These are phyloP conservation scores for Verticillium nubilum DNA, from an alignment of 2,329 filamentous ascomycete genomes.

Conservation along the genomic window DNA sequence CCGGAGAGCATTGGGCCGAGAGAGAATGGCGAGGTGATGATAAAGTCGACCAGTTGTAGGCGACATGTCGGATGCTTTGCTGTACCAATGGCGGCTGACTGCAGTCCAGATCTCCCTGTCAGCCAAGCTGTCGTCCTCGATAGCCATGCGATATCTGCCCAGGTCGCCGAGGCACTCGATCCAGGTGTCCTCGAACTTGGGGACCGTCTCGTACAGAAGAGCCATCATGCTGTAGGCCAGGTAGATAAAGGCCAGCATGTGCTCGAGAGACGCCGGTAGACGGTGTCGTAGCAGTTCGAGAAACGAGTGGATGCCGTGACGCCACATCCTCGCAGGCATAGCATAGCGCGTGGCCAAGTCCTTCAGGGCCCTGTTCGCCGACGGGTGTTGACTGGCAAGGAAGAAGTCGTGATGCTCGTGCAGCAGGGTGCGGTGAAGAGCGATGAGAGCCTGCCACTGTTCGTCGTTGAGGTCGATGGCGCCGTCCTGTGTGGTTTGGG, in stretches of 20 bases:
- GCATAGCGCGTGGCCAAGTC: slow-evolving; percentile 73
- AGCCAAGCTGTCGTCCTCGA: slow-evolving; percentile 73
- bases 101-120: slow-evolving; percentile 78
- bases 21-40: slow-evolving; percentile 80
- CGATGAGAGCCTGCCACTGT: slow-evolving; percentile 81
- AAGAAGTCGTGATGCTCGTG: slow-evolving; percentile 87
- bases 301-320: slow-evolving; percentile 83
- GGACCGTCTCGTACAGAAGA: slow-evolving; percentile 77
- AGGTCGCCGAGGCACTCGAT: slow-evolving; percentile 89
- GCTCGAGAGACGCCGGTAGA: slow-evolving; percentile 71
- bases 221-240: slow-evolving; percentile 88
- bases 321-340: slow-evolving; percentile 94
- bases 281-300: slow-evolving; percentile 70
- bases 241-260: slow-evolving; percentile 90
- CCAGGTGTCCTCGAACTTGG: slow-evolving; percentile 82
- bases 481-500: slow-evolving; percentile 4
- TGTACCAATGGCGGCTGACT: slow-evolving; percentile 80
- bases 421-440: slow-evolving; percentile 72
- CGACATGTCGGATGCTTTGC: slow-evolving; percentile 69
- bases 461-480: slow-evolving; percentile 47
- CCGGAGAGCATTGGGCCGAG: slow-evolving; percentile 61
- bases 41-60: slow-evolving; percentile 76
- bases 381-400: slow-evolving; percentile 79
- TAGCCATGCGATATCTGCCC: slow-evolving; percentile 79
- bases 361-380: slow-evolving; percentile 61